Evolutionary conservation across 176 grass and related monocot species (phyloP), one percentile per base, ranked within the genome.

Genomic region (Aegilops sharonensis): DNA sequence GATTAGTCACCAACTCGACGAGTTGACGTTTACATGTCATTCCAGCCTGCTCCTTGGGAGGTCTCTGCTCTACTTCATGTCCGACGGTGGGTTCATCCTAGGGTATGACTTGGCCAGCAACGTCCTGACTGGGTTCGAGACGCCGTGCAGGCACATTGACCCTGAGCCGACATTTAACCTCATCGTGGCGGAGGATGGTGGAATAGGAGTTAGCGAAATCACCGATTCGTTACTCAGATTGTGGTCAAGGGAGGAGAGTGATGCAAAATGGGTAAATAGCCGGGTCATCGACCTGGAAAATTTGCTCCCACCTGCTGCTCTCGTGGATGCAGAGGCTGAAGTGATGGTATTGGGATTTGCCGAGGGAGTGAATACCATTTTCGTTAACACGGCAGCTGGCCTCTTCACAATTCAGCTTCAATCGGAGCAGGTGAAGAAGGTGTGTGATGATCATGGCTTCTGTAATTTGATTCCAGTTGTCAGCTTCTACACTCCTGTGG

Each of bases 161-260:
- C 11, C 5, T 1, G 48, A 11, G 23, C 10, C 1, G 11, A 24
- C 1, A 5, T 50, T 54, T 54, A 54, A 17, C 42, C 72, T 75
- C 24, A 2, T 75, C 13, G 3, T 75, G 14, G 14, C 12, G 7
- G 72, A 75, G 24, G 72, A 75, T 7, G 72, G 72, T 50, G 72
- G 24, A 29, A 5, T 75, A 13, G 6, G 43, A 15, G 13, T 75
- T 9, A 30, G 6, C 43, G 50, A 75, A 50, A 14, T 0, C 14
- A 4, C 4, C 0, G 0, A 9, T 29, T 43, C 42, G 0, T 14
- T 3, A 0, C 23, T 75, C 24, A 50, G 5, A 10, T 30, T 75
- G 0, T 75, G 72, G 72, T 9, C 23, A 15, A 29, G 40, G 72
- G 42, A 75, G 42, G 40, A 6, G 11, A 4, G 12, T 68, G n/a